Base-by-base conservation (phyloP, 2,329 filamentous ascomycete species). In the Talaromyces atroroseus region DNA sequence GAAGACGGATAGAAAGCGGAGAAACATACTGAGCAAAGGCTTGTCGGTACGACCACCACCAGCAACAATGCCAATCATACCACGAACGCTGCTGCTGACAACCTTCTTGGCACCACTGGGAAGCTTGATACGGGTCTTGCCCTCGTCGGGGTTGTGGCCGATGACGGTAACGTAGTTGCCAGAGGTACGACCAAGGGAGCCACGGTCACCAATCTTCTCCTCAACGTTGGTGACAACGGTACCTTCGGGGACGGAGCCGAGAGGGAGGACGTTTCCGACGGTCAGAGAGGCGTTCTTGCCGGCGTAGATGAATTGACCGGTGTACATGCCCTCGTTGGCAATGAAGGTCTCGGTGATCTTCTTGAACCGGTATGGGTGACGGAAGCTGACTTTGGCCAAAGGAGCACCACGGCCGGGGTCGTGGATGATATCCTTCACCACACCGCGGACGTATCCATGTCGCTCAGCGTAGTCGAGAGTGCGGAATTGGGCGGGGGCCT, bases 281-380 rank as follows among this genome's bases (percentile, higher is more conserved):
- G 89, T 97, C 74, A 99, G 86, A 67, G 88, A 83, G 72, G 94
- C 94, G 82, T 96, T 94, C 90, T 99, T 99, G 77, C 94, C 94
- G 76, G 92, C 94, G 82, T 99, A 99, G 88, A 99, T 91, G 86
- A 99, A 99, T 81, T 99, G 94, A 77, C 94, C 94, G 68, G 94
- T 96, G 90, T 97, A 99, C 92, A 97, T 96, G 83, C 94, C 94
- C 85, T 97, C 94, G 82, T 97, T 99, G 80, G 94, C 94, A 76
- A 99, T 99, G 88, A 99, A 96, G 70, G 94, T 99, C 88, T 99
- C 92, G 78, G 88, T 92, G 78, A 91, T 82, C 77, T 92, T 87
- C 87, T 95, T 96, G 89, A 90, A 97, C 80, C 87, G 86, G 88
- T 99, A 99, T 72, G 94, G 91, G 80, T 95, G 89, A 72, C 94